A percentile compares a stretch with the other conserved stretches of the same genome.
phyloP scores from a whole-genome alignment of 768 basidiomycete genomes.

The Auriscalpium microsporum region DNA sequence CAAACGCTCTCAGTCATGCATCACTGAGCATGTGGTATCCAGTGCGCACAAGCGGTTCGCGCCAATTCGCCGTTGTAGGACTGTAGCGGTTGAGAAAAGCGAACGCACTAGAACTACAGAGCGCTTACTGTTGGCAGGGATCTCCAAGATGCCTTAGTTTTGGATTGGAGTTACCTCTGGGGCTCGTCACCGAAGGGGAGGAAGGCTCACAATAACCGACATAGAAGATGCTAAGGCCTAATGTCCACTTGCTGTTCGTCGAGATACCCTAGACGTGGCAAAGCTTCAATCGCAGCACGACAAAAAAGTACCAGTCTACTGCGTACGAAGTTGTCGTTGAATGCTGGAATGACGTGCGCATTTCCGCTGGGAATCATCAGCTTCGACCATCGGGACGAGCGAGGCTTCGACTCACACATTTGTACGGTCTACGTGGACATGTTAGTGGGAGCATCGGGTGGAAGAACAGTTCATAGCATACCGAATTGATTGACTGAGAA shows the following conservation, averaged over 20 bases:
- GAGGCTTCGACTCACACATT: slow-evolving; percentile 35
- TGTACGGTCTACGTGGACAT: slow-evolving; percentile 35
- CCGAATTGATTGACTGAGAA: slow-evolving; percentile 17
- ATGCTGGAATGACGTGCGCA: slow-evolving; percentile 42
- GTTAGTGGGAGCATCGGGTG: background rate
- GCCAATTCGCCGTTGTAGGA: slow-evolving; percentile 47
- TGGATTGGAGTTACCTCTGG: background rate
- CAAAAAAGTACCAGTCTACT: background rate
- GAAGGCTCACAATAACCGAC: slow-evolving; percentile 43
- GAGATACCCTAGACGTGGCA: slow-evolving; percentile 33
- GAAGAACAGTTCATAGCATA: slow-evolving; percentile 1
- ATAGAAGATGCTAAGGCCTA: slow-evolving; percentile 51
- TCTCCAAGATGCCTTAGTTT: slow-evolving; percentile 40
- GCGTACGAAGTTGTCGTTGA: slow-evolving; percentile 45
- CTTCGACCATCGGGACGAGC: background rate
- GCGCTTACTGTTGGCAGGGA: slow-evolving; percentile 43
- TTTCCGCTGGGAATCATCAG: slow-evolving; percentile 35
- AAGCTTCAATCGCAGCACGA: background rate
- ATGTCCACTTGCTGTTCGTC: slow-evolving; percentile 46
- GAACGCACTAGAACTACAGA: background rate
- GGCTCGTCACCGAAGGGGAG: background rate
- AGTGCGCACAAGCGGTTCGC: slow-evolving; percentile 44
- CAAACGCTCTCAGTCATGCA: background rate
- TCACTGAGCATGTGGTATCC: background rate
- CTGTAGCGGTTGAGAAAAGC: slow-evolving; percentile 19